Conservation (phyloP, 2,329 filamentous ascomycete species). For the Cladobotryum protrusum region DNA sequence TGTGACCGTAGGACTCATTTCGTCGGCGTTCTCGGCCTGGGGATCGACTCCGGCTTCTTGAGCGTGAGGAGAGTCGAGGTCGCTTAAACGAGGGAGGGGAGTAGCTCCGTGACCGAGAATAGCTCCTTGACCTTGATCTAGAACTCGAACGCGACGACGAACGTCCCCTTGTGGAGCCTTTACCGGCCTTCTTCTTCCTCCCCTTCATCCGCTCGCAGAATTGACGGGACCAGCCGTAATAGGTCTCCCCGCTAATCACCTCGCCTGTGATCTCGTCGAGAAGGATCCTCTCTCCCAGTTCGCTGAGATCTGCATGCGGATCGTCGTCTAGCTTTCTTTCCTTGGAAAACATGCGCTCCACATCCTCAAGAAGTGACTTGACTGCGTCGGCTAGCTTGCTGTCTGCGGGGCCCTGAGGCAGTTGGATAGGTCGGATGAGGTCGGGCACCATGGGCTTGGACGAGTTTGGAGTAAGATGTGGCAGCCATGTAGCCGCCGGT, state of each 20-base stretch:
- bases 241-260: constrained; percentile 61
- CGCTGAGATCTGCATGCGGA: constrained; percentile 58
- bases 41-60: constrained; percentile 15
- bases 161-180: constrained; percentile 24
- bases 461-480: constrained; percentile 70
- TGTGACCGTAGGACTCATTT: background rate
- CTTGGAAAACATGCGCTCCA: constrained; percentile 60
- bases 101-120: constrained; percentile 26
- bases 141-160: constrained; percentile 28
- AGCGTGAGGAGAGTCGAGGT: constrained; percentile 20
- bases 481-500: constrained; percentile 74
- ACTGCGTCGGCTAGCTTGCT: constrained; percentile 60
- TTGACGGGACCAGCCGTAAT: constrained; percentile 78
- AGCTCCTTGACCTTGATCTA: constrained; percentile 23
- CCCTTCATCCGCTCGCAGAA: constrained; percentile 80
- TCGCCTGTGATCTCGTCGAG: constrained; percentile 62
- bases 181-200: constrained; percentile 31
- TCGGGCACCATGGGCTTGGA: constrained; percentile 65
- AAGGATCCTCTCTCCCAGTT: constrained; percentile 63
- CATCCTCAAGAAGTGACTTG: constrained; percentile 63
- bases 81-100: constrained; percentile 28
- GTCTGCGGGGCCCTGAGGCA: constrained; percentile 62
- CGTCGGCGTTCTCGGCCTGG: background rate
- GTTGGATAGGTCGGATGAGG: constrained; percentile 64
- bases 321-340: constrained; percentile 42